These are phyloP conservation scores for Porcisia deanei DNA, from an alignment of 208 protist species.

Conservation along the genomic window DNA sequence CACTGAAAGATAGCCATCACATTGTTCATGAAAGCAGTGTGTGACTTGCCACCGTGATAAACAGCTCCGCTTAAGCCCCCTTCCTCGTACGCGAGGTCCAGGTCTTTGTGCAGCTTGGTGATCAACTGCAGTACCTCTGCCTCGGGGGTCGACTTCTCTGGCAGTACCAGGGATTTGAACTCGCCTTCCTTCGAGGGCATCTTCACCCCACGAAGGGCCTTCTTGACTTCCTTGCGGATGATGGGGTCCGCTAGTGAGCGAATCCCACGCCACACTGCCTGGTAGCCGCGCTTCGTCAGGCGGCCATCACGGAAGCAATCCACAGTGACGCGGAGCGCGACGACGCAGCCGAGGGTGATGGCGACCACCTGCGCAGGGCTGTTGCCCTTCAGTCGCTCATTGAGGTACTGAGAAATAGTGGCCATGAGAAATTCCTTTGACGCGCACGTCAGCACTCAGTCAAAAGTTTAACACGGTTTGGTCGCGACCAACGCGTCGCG, in stretches of 20 bases:
- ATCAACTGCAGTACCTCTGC: conserved; percentile 70
- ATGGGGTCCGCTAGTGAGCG: conserved; percentile 54
- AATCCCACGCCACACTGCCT: conserved; percentile 55
- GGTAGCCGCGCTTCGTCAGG: conserved; percentile 55
- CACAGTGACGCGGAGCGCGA: conserved; percentile 40
- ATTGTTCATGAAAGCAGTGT: conserved; percentile 89
- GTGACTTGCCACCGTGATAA: conserved; percentile 89
- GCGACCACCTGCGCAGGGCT: conserved; percentile 61
- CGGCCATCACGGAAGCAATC: conserved; percentile 52
- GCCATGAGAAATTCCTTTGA: conserved; percentile 20
- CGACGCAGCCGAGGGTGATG: conserved; percentile 43
- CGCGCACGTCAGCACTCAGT: neutral
- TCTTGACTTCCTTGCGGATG: conserved; percentile 55
- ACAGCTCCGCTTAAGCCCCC: conserved; percentile 91
- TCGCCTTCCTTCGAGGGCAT: conserved; percentile 73
- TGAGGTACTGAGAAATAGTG: conserved; percentile 59
- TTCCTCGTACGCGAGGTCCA: conserved; percentile 72
- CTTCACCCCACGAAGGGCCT: conserved; percentile 40
- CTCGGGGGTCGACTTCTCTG: conserved; percentile 46
- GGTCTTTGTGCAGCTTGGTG: conserved; percentile 47
- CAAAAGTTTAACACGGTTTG: neutral
- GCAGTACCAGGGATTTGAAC: conserved; percentile 68
- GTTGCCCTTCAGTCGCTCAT: conserved; percentile 51
- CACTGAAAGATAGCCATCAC: conserved; percentile 91
- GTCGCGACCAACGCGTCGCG: neutral